Conservation (phyloP, 306 rosid species). For the Sophora flavescens region DNA sequence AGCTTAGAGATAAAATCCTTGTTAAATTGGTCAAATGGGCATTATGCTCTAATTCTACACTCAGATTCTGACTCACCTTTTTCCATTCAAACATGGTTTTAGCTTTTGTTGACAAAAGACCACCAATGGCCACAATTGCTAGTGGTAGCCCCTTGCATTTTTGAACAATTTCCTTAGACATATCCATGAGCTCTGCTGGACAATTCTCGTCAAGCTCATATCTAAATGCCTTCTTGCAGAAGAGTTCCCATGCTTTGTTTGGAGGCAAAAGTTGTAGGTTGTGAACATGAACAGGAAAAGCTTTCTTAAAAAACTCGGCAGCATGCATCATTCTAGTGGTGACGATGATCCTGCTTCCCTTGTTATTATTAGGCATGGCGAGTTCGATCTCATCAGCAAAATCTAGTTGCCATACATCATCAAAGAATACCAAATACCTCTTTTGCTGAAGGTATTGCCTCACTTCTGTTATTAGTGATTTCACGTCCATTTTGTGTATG, state of each 20-base stretch:
- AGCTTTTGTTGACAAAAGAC: not conserved
- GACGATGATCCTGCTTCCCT: not conserved
- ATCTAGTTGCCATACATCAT: too few species aligned
- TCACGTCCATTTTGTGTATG: too few species aligned
- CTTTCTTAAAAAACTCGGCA: not conserved
- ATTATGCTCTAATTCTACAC: conserved; percentile 31
- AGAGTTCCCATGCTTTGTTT: conserved; percentile 1
- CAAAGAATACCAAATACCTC: too few species aligned
- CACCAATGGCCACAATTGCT: not conserved
- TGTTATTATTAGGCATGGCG: not conserved
- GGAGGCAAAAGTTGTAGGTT: not conserved
- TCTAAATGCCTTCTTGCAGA: not conserved
- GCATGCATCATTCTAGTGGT: not conserved
- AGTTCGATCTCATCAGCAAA: too few species aligned
- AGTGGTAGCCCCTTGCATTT: not conserved
- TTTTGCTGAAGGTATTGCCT: too few species aligned
- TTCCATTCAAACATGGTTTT: not conserved
- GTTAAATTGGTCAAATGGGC: conserved; percentile 21
- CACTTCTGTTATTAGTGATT: too few species aligned
- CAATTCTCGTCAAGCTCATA: not conserved
- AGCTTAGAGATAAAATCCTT: conserved; percentile 39
- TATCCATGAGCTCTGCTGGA: not conserved
- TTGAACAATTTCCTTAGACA: not conserved
- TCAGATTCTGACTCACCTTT: conserved; percentile 15
- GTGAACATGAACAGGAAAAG: not conserved